A percentile compares a stretch with the other conserved stretches of the same genome.
Evolutionary conservation across 2,329 filamentous ascomycete genomes (phyloP).

Genomic region (Thelonectria blattea): DNA sequence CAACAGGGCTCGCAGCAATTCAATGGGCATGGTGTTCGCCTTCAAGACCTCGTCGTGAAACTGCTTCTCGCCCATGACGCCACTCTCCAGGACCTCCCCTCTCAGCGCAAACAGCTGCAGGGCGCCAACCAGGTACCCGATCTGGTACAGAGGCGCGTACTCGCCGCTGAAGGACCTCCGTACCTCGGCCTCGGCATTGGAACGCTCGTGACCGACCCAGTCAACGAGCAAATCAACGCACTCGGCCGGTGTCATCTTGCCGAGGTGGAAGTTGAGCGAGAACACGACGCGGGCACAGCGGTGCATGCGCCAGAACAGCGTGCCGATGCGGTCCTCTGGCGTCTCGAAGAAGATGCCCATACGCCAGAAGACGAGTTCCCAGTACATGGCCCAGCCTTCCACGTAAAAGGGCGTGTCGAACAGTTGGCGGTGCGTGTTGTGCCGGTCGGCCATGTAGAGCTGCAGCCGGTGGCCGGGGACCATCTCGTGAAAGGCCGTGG

Average conservation of each 20-base stretch:
- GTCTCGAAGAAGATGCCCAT: slow-evolving; percentile 56
- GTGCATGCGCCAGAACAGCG: slow-evolving; percentile 69
- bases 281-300: slow-evolving; percentile 65
- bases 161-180: slow-evolving; percentile 61
- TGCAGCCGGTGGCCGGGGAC: slow-evolving; percentile 65
- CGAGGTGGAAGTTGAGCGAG: slow-evolving; percentile 63
- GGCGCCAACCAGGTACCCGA: slow-evolving; percentile 65
- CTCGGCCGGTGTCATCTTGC: slow-evolving; percentile 57
- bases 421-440: slow-evolving; percentile 55
- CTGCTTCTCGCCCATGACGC: slow-evolving; percentile 53
- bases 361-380: slow-evolving; percentile 65
- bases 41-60: slow-evolving; percentile 61
- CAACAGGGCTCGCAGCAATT: slow-evolving; percentile 58
- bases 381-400: slow-evolving; percentile 68
- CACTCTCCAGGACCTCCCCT: slow-evolving; percentile 51
- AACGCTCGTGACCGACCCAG: slow-evolving; percentile 63
- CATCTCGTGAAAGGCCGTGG: slow-evolving; percentile 67
- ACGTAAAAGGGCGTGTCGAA: slow-evolving; percentile 65
- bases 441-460: slow-evolving; percentile 53
- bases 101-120: slow-evolving; percentile 60
- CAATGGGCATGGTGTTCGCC: slow-evolving; percentile 60
- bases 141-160: slow-evolving; percentile 64
- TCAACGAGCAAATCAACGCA: slow-evolving; percentile 64
- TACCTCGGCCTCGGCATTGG: slow-evolving; percentile 66
- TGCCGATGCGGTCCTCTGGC: slow-evolving; percentile 60